Evolutionary conservation across 495 filamentous ascomycete species (phyloP).

Genomic region (Aspergillus taichungensis): DNA sequence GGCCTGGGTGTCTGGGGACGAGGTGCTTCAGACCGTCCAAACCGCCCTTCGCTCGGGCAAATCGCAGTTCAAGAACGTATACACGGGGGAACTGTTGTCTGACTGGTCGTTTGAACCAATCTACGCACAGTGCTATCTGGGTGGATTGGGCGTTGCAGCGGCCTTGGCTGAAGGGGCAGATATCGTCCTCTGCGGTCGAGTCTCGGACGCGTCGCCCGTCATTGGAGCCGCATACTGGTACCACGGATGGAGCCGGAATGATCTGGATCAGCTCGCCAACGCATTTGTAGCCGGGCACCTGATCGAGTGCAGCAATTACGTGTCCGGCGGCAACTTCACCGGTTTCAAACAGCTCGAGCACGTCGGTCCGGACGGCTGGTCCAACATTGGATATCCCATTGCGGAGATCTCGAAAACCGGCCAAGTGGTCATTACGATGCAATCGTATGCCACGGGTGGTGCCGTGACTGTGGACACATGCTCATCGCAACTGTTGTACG

Average conservation of each 20-base stretch:
- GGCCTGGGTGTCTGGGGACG: constrained; percentile 46
- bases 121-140: constrained; percentile 46
- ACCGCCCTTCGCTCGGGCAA: constrained; percentile 25
- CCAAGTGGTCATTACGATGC: constrained; percentile 37
- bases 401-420: constrained; percentile 47
- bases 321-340: constrained; percentile 48
- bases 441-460: constrained; percentile 25
- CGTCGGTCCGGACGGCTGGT: constrained; percentile 20
- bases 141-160: constrained; percentile 39
- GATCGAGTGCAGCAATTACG: constrained; percentile 49
- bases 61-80: constrained; percentile 40
- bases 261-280: constrained; percentile 42
- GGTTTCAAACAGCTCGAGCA: constrained; percentile 43
- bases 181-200: constrained; percentile 50
- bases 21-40: constrained; percentile 38
- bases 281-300: constrained; percentile 47
- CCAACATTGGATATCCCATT: constrained; percentile 48
- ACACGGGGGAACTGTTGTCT: constrained; percentile 38
- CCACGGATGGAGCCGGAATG: constrained; percentile 35
- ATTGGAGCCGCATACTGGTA: constrained; percentile 45
- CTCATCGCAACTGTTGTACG: constrained; percentile 48
- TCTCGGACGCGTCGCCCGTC: constrained; percentile 45
- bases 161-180: constrained; percentile 45
- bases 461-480: constrained; percentile 42
- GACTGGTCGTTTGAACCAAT: constrained; percentile 47